phyloP scores from a whole-genome alignment of 768 basidiomycete species.

The Boletus tomentosulus region DNA sequence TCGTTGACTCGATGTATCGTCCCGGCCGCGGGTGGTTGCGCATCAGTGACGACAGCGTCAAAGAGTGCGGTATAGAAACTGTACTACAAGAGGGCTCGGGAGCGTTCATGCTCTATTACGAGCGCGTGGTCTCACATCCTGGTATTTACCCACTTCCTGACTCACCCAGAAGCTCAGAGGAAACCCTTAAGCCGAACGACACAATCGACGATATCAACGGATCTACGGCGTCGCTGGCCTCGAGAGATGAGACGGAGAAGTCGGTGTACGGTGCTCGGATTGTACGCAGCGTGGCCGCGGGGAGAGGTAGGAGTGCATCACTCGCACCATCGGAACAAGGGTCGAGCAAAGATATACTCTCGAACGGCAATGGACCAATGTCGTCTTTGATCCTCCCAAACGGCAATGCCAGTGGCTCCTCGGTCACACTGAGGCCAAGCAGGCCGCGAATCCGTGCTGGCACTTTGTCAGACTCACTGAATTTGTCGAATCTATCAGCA shows the following conservation, averaged over 20 bases:
- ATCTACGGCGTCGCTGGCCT: constrained; percentile 44
- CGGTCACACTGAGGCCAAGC: constrained; percentile 21
- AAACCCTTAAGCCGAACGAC: constrained; percentile 55
- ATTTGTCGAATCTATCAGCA: constrained; percentile 16
- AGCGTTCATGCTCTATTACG: constrained; percentile 93
- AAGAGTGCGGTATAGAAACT: constrained; percentile 68
- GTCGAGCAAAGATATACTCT: constrained; percentile 11
- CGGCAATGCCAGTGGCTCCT: constrained; percentile 19
- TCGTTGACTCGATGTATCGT: constrained; percentile 25
- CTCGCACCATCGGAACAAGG: constrained; percentile 30
- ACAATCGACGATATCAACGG: constrained; percentile 38
- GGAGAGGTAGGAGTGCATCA: constrained; percentile 40
- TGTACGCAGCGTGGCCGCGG: constrained; percentile 52
- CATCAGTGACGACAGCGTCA: constrained; percentile 81
- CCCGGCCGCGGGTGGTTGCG: constrained; percentile 78
- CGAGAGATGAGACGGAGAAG: constrained; percentile 16
- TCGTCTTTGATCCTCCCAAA: constrained; percentile 18
- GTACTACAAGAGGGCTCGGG: constrained; percentile 72
- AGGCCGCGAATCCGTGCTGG: constrained; percentile 10
- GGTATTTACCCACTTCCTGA: constrained; percentile 30
- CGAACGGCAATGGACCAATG: constrained; percentile 10
- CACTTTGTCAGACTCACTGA: constrained; percentile 4
- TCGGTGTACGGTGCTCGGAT: constrained; percentile 43
- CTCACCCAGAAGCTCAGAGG: constrained; percentile 53
- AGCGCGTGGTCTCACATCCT: constrained; percentile 50